phyloP scores from a whole-genome alignment of 2,329 filamentous ascomycete genomes.

The Xylariaceae sp. region DNA sequence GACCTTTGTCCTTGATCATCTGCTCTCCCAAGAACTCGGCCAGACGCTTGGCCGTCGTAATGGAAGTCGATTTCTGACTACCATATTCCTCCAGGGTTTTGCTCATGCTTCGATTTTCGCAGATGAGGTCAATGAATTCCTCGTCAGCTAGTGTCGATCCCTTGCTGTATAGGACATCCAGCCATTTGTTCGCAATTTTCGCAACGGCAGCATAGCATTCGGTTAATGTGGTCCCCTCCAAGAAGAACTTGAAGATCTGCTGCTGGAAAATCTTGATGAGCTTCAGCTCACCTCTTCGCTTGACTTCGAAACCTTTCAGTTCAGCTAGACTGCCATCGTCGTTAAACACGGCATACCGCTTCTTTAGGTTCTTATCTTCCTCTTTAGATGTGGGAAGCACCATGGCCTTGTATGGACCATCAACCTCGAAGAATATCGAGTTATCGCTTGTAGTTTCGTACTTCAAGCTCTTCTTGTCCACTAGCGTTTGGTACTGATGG shows the following conservation, averaged over 20 bases:
- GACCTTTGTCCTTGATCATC: slow-evolving; percentile 98
- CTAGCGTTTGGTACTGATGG: slow-evolving; percentile 89
- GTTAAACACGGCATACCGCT: slow-evolving; percentile 98
- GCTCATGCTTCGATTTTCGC: slow-evolving; percentile 96
- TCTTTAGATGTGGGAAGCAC: slow-evolving; percentile 95
- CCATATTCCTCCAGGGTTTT: slow-evolving; percentile 98
- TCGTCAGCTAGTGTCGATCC: slow-evolving; percentile 90
- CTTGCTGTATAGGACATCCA: slow-evolving; percentile 88
- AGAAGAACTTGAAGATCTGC: slow-evolving; percentile 98
- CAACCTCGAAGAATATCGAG: slow-evolving; percentile 98
- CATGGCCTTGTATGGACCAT: slow-evolving; percentile 97
- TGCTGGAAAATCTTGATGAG: slow-evolving; percentile 99
- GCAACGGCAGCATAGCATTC: slow-evolving; percentile 92
- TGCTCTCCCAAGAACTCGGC: slow-evolving; percentile 96
- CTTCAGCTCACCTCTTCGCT: slow-evolving; percentile 94
- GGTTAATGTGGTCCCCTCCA: slow-evolving; percentile 79
- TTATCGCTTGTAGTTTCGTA: slow-evolving; percentile 99
- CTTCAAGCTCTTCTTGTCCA: slow-evolving; percentile 72
- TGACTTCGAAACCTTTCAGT: slow-evolving; percentile 95
- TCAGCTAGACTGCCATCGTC: slow-evolving; percentile 94
- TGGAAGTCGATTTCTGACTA: slow-evolving; percentile 94
- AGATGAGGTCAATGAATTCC: slow-evolving; percentile 98
- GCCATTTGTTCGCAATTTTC: slow-evolving; percentile 91
- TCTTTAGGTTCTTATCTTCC: slow-evolving; percentile 99
- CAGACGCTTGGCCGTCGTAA: slow-evolving; percentile 90